A percentile compares a stretch with the other conserved stretches of the same genome.
These are phyloP conservation scores for Coccomyxa sp. DNA, from an alignment of 139 green algal genomes.

Conservation along the genomic window DNA sequence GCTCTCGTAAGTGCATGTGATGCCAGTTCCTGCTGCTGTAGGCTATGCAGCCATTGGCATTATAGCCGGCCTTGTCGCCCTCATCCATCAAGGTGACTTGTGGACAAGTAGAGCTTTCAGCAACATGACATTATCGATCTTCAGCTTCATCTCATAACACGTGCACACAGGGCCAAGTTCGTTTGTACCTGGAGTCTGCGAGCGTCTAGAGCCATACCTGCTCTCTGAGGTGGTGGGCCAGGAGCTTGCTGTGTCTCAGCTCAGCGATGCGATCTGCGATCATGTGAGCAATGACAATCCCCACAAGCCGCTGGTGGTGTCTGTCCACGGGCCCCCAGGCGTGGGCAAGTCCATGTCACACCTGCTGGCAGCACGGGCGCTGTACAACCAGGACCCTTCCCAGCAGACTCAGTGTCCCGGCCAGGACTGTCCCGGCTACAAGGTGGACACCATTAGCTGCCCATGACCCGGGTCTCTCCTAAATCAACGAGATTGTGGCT, in stretches of 20 bases:
- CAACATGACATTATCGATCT: neutral
- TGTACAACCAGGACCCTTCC: conserved; percentile 62
- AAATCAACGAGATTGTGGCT: too few relatives aligned
- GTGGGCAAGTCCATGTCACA: conserved; percentile 88
- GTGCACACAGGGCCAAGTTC: conserved; percentile 19
- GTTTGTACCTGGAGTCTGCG: conserved; percentile 60
- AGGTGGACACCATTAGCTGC: conserved; percentile 30
- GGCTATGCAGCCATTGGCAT: neutral
- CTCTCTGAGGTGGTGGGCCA: conserved; percentile 66
- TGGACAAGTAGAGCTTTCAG: neutral
- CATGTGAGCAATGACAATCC: conserved; percentile 48
- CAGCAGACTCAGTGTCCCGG: conserved; percentile 47
- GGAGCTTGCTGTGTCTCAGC: conserved; percentile 51
- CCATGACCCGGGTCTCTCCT: too few relatives aligned
- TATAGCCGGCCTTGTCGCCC: neutral
- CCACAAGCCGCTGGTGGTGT: conserved; percentile 76
- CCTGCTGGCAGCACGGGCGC: conserved; percentile 55
- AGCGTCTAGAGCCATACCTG: conserved; percentile 52
- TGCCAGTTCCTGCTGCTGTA: neutral
- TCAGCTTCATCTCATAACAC: neutral
- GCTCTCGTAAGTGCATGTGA: neutral
- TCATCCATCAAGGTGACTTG: neutral
- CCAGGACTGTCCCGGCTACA: conserved; percentile 66
- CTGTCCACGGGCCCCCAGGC: conserved; percentile 80
- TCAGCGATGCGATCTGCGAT: conserved; percentile 72